phyloP scores from a whole-genome alignment of 2,329 filamentous ascomycete genomes.

The Fusarium begoniae region DNA sequence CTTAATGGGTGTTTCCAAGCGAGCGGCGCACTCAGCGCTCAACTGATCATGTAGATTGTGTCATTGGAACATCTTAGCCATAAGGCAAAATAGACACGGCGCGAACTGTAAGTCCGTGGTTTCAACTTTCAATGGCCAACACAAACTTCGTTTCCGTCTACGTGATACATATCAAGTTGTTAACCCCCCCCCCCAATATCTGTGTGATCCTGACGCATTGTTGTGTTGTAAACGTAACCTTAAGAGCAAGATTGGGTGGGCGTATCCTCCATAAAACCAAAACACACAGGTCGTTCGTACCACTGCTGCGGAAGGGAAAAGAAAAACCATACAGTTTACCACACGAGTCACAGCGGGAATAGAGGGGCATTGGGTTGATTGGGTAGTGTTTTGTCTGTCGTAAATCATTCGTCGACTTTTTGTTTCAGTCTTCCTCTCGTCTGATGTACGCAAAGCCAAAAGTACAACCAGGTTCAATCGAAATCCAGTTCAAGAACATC shows the following conservation, averaged over 20 bases:
- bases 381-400: slow-evolving; percentile 46
- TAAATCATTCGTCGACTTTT: slow-evolving; percentile 39
- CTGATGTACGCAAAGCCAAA: slow-evolving; percentile 37
- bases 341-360: neutral
- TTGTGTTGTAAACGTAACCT: neutral
- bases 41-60: slow-evolving; percentile 17
- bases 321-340: neutral
- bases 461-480: slow-evolving; percentile 15
- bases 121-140: slow-evolving; percentile 27
- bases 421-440: slow-evolving; percentile 28
- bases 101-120: neutral
- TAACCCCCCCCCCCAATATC: neutral
- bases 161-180: neutral
- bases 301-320: neutral
- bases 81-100: slow-evolving; percentile 10
- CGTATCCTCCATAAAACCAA: neutral
- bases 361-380: neutral
- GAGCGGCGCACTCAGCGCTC: slow-evolving; percentile 2
- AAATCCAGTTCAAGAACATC: slow-evolving; percentile 28
- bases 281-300: neutral
- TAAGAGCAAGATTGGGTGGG: neutral
- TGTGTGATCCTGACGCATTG: neutral
- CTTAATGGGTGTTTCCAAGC: slow-evolving; percentile 1
- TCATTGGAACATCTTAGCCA: slow-evolving; percentile 12
- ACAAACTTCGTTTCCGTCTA: slow-evolving; percentile 1